Evolutionary conservation across 2,329 filamentous ascomycete species (phyloP).

Genomic region (Fusarium sp.): DNA sequence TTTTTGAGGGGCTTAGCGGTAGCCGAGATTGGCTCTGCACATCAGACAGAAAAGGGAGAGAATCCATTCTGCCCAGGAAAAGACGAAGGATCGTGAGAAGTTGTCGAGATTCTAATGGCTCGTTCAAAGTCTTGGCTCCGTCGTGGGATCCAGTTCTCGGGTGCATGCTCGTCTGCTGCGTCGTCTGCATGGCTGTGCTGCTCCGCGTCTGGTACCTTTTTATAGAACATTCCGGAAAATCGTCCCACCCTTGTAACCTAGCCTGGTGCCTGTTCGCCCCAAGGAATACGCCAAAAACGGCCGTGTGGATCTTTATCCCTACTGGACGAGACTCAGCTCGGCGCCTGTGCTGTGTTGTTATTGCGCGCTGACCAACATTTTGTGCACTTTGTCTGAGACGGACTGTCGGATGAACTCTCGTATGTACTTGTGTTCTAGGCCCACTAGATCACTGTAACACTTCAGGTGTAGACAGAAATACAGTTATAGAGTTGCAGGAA

Average conservation of each 20-base stretch:
- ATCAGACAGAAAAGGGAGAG: slow-evolving; percentile 15
- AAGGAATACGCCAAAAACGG: slow-evolving; percentile 12
- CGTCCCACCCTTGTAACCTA: slow-evolving; percentile 25
- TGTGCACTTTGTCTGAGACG: neutral
- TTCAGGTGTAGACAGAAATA: neutral
- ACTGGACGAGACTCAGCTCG: slow-evolving; percentile 2
- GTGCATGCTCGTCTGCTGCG: slow-evolving; percentile 1
- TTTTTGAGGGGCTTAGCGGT: slow-evolving; percentile 29
- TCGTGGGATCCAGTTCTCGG: slow-evolving; percentile 9
- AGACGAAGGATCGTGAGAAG: neutral
- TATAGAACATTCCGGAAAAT: slow-evolving; percentile 39
- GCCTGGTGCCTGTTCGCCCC: slow-evolving; percentile 3
- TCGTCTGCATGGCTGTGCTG: slow-evolving; percentile 7
- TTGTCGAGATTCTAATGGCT: slow-evolving; percentile 18
- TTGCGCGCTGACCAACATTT: slow-evolving; percentile 1
- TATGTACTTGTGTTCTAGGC: neutral
- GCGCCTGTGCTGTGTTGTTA: neutral
- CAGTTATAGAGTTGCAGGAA: neutral
- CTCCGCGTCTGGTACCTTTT: slow-evolving; percentile 28
- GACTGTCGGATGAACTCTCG: neutral
- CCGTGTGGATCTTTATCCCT: slow-evolving; percentile 1
- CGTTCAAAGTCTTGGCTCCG: neutral
- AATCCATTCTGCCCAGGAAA: neutral
- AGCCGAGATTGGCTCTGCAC: slow-evolving; percentile 31
- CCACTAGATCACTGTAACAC: slow-evolving; percentile 2